Evolutionary conservation across 1,139 yeast genomes (phyloP), one percentile per base, ranked within the genome.

Genomic region (Suhomyces bokatorum): DNA sequence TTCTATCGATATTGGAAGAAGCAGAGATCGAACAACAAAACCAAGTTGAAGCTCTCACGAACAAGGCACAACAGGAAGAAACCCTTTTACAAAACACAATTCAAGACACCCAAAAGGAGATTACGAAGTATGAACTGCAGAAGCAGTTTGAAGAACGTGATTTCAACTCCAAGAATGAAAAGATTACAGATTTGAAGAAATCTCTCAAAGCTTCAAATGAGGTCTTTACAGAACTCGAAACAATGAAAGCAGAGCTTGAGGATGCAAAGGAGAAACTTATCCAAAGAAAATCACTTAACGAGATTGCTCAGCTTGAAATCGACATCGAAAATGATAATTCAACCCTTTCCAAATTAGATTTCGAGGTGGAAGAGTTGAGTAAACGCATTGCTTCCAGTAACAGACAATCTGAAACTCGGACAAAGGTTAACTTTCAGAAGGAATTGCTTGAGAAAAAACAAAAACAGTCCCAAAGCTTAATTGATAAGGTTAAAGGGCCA

Each of bases 281-380:
- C 0, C 51, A 53, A 0, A 46, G 67, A 31, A 70, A 63, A 41
- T 47, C 55, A 0, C 54, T 62, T 1, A 66, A 64, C 31, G 64
- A 65, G 11, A 44, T 73, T 2, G 63, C 63, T 2, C 49, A 52
- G 0, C 50, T 78, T 2, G 70, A 65, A 3, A 22, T 15, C 6
- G 48, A 54, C 6, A 70, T 84, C 1, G 63, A 67, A 8, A 50
- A 54, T 0, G 69, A 75, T 10, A 77, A 76, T 41, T 54, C 60
- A 1, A 60, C 65, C 33, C 63, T 85, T 7, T 45, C 64, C 1
- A 54, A 62, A 8, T 46, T 80, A 12, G 95, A 85, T 52, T 63
- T 59, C 26, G 79, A 80, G 22, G 56, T 81, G 16, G 95, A 87
- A 11, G 71, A 70, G 0, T 54, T 83, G 17, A 77, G 78, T 45